These are phyloP conservation scores for Eucalyptus guilfoylei DNA, from an alignment of 345 rosid genomes.

Conservation along the genomic window DNA sequence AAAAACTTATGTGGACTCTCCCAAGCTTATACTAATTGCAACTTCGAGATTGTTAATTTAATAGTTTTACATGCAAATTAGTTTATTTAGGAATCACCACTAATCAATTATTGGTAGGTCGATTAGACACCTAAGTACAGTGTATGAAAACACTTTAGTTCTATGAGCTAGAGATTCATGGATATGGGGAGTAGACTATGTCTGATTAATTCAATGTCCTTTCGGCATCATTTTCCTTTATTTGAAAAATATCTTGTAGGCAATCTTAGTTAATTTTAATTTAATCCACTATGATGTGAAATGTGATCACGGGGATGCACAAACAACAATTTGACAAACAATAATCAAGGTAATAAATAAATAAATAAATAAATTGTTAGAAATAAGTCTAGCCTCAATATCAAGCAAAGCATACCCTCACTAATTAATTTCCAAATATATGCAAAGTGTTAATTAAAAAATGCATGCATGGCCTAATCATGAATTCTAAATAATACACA, in stretches of 20 bases:
- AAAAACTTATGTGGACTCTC: neutral
- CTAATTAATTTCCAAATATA: too few relatives aligned
- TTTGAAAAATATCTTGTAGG: neutral
- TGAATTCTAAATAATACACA: too few relatives aligned
- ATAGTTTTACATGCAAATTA: neutral
- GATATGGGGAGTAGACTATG: neutral
- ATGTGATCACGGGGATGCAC: neutral
- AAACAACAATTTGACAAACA: neutral
- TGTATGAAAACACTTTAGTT: neutral
- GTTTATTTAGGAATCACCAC: too few relatives aligned
- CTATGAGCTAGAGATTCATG: neutral
- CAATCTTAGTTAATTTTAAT: neutral
- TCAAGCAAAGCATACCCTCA: too few relatives aligned
- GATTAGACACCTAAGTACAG: neutral
- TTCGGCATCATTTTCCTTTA: too few relatives aligned
- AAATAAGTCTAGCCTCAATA: too few relatives aligned
- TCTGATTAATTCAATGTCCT: neutral
- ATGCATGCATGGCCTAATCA: too few relatives aligned
- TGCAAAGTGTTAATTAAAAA: too few relatives aligned
- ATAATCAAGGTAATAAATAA: neutral
- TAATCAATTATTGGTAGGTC: too few relatives aligned
- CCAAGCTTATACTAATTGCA: neutral
- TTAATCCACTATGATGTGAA: neutral
- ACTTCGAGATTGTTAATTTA: neutral
- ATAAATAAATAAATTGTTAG: too few relatives aligned